Evolutionary conservation across 257 asterid species (phyloP).

Genomic region (Forsythia viridissima): DNA sequence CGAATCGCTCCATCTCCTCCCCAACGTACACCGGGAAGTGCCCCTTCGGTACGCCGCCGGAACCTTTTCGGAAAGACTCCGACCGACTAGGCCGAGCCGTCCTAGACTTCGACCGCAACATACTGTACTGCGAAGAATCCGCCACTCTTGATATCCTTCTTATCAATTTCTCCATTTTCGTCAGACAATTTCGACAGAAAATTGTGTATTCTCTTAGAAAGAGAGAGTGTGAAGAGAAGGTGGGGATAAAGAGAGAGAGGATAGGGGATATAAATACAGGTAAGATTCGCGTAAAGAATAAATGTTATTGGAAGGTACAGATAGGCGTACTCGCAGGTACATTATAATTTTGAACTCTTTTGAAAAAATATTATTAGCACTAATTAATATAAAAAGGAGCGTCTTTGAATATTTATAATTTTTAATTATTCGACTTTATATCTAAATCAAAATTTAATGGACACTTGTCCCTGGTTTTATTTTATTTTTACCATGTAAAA

Average conservation of each 20-base stretch:
- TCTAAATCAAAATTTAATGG: too few species aligned
- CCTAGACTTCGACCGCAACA: conserved; percentile 34
- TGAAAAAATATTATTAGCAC: not conserved
- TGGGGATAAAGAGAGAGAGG: not conserved
- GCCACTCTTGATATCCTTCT: conserved; percentile 46
- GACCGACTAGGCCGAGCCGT: conserved; percentile 27
- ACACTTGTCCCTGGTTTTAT: too few species aligned
- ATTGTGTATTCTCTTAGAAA: not conserved
- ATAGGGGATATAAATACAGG: conserved; percentile 19
- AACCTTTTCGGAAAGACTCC: conserved; percentile 32
- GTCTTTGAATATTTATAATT: too few species aligned
- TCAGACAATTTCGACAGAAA: conserved; percentile 17
- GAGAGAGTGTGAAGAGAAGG: not conserved
- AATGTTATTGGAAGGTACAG: conserved; percentile 35
- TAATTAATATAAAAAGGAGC: too few species aligned
- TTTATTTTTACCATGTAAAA: too few species aligned
- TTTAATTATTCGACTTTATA: too few species aligned
- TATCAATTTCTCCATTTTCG: conserved; percentile 50
- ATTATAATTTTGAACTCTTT: not conserved
- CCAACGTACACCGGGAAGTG: conserved; percentile 68
- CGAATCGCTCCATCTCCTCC: conserved; percentile 68
- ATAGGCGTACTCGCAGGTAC: conserved; percentile 58
- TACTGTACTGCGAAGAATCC: conserved; percentile 45
- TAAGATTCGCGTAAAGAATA: not conserved
- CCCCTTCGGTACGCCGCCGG: conserved; percentile 53